Evolutionary conservation across 495 filamentous ascomycete species (phyloP).

Genomic region (Neurospora pannonica): DNA sequence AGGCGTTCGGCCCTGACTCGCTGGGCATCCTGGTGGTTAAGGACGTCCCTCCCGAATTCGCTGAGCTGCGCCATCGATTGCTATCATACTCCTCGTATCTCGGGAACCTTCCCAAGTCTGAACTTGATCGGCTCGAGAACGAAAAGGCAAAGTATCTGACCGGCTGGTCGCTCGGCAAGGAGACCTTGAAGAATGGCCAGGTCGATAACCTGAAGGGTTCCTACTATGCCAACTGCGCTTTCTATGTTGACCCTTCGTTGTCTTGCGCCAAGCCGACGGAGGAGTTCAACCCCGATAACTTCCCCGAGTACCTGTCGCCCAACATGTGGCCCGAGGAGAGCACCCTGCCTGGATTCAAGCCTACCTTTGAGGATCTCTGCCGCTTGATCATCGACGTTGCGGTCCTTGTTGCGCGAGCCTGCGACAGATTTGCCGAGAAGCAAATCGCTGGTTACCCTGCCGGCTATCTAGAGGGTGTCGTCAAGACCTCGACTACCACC

Average conservation of each 20-base stretch:
- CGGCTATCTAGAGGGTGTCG: conserved; percentile 78
- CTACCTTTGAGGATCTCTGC: conserved; percentile 67
- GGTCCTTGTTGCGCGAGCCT: conserved; percentile 74
- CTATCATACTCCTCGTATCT: conserved; percentile 85
- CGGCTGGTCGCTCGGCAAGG: conserved; percentile 81
- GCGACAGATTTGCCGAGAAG: conserved; percentile 73
- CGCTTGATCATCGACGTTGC: conserved; percentile 80
- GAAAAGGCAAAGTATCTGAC: conserved; percentile 54
- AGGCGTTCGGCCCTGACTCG: conserved; percentile 86
- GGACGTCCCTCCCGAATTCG: conserved; percentile 65
- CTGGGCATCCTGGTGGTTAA: conserved; percentile 89
- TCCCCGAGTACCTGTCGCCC: conserved; percentile 47
- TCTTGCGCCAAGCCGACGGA: conserved; percentile 49
- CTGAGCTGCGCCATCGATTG: conserved; percentile 55
- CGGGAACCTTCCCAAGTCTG: conserved; percentile 63
- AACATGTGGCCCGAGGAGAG: conserved; percentile 77
- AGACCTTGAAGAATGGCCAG: conserved; percentile 80
- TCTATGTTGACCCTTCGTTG: conserved; percentile 63
- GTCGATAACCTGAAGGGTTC: conserved; percentile 92
- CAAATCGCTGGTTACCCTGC: conserved; percentile 65
- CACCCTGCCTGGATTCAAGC: conserved; percentile 62
- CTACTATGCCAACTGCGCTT: conserved; percentile 94
- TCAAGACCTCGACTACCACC: conserved; percentile 73
- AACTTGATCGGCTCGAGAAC: conserved; percentile 66
- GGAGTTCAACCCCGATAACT: conserved; percentile 48